phyloP scores from a whole-genome alignment of 2,329 filamentous ascomycete genomes.

The Sclerotinia glacialis region DNA sequence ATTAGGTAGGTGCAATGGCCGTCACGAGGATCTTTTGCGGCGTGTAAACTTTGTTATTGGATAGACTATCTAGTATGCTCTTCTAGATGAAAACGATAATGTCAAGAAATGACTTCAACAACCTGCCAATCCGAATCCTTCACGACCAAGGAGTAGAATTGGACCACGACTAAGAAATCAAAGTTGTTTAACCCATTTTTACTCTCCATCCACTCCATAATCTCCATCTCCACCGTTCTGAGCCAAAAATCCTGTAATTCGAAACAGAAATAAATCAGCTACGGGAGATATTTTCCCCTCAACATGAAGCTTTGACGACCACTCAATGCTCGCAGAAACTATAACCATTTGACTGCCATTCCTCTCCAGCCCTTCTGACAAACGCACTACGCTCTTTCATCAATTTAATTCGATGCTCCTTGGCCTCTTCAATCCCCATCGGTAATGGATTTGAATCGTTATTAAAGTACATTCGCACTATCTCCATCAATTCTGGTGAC shows the following conservation, averaged over 20 bases:
- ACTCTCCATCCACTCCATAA: too few relatives aligned
- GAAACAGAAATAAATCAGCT: neutral
- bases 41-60: neutral
- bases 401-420: constrained; percentile 40
- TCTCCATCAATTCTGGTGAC: constrained; percentile 23
- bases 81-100: neutral
- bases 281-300: too few relatives aligned
- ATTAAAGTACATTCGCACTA: constrained; percentile 25
- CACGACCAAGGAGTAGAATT: neutral
- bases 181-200: neutral
- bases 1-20: too few relatives aligned
- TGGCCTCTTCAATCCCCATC: constrained; percentile 43
- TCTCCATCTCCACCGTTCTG: too few relatives aligned
- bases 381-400: constrained; percentile 43
- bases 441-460: constrained; percentile 27
- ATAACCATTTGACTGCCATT: neutral
- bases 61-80: neutral
- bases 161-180: neutral
- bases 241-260: neutral
- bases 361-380: neutral
- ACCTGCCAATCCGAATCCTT: neutral
- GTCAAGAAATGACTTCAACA: neutral
- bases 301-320: rapidly evolving
- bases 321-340: constrained; percentile 6
- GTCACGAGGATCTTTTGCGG: rapidly evolving